Conservation (phyloP, 257 asterid genomes). For the Nicotiana paniculata region DNA sequence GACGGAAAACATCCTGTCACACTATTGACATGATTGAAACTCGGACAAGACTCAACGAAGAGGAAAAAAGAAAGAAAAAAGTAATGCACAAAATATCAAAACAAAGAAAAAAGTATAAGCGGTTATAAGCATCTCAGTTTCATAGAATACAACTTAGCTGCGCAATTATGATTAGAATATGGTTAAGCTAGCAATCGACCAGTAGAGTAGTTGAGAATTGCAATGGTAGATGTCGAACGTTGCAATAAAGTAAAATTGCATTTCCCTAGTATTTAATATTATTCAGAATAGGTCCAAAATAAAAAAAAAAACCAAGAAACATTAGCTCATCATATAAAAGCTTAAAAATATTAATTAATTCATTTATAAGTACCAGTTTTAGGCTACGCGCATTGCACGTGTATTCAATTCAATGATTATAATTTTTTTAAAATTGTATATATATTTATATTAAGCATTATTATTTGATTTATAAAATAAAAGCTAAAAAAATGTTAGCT, state of each 20-base stretch:
- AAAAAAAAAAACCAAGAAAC: neutral
- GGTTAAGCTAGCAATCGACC: neutral
- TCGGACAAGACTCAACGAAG: too few relatives aligned
- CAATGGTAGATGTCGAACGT: neutral
- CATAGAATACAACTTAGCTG: neutral
- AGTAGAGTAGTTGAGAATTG: neutral
- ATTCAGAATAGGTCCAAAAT: neutral
- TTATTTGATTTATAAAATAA: too few relatives aligned
- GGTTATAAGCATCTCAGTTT: too few relatives aligned
- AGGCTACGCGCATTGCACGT: too few relatives aligned
- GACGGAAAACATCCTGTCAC: too few relatives aligned
- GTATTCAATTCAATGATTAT: too few relatives aligned
- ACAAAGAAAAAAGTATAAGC: neutral
- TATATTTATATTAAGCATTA: too few relatives aligned
- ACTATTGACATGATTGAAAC: too few relatives aligned
- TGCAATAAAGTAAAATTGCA: neutral
- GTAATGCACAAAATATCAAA: too few relatives aligned
- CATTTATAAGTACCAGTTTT: neutral
- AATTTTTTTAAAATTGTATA: too few relatives aligned
- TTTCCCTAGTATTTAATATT: neutral
- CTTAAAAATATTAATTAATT: neutral
- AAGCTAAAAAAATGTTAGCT: too few relatives aligned
- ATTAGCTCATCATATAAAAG: neutral
- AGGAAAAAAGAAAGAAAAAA: too few relatives aligned
- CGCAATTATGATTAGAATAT: neutral